Conservation (phyloP, 1,284 basidiomycete genomes). For the Heterobasidion irregulare region DNA sequence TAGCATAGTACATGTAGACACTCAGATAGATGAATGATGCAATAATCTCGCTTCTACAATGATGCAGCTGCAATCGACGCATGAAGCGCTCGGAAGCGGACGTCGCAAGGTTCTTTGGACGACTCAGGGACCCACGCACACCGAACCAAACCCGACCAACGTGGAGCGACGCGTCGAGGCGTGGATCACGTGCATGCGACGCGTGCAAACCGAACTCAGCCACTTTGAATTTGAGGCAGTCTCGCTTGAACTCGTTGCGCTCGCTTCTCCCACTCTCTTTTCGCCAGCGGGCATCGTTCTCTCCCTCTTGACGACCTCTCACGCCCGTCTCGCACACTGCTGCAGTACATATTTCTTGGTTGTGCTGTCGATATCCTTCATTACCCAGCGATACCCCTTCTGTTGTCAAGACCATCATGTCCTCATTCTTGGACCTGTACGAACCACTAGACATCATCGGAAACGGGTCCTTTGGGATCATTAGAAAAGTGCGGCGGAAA, state of each 20-base stretch:
- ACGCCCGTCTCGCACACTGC: background rate
- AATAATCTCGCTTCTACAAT: too few species aligned
- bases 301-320: background rate
- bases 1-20: too few species aligned
- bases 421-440: slow-evolving; percentile 62
- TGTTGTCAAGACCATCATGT: slow-evolving; percentile 18
- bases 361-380: background rate
- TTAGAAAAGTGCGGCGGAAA: slow-evolving; percentile 85
- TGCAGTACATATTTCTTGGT: background rate
- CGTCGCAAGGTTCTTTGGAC: too few species aligned
- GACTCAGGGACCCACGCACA: too few species aligned
- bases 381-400: background rate
- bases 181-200: background rate
- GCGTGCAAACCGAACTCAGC: background rate
- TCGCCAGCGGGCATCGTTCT: background rate
- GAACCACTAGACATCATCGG: slow-evolving; percentile 89
- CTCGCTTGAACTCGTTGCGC: too few species aligned
- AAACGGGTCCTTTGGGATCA: slow-evolving; percentile 96
- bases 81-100: too few species aligned
- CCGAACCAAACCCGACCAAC: background rate
- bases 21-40: too few species aligned
- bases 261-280: too few species aligned
- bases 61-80: too few species aligned
- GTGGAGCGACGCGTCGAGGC: background rate
- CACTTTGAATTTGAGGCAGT: background rate